A percentile compares a stretch with the other conserved stretches of the same genome.
Conservation (phyloP, 306 rosid genomes). For the Sphenostylis stenocarpa region DNA sequence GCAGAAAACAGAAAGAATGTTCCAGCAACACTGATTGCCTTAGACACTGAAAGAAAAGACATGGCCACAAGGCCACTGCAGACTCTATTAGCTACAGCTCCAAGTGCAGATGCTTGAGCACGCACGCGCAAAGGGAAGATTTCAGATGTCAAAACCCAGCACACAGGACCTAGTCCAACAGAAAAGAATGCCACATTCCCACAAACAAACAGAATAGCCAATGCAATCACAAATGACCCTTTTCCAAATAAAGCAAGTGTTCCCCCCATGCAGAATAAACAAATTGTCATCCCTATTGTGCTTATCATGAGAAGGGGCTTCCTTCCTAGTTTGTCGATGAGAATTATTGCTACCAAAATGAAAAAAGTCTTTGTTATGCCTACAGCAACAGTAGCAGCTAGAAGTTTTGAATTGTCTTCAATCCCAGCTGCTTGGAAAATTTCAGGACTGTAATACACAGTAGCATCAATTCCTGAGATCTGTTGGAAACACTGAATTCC, state of each 20-base stretch:
- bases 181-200: conserved; percentile 98
- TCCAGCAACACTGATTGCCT: conserved; percentile 61
- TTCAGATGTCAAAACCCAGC: conserved; percentile 94
- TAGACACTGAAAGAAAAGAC: conserved; percentile 79
- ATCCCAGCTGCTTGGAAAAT: conserved; percentile 77
- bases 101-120: conserved; percentile 88
- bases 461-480: conserved; percentile 94
- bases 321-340: conserved; percentile 78
- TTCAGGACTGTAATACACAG: conserved; percentile 91
- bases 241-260: conserved; percentile 54
- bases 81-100: conserved; percentile 83
- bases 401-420: conserved; percentile 57
- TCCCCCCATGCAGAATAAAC: conserved; percentile 65
- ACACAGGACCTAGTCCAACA: conserved; percentile 84
- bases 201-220: conserved; percentile 65
- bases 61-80: conserved; percentile 89
- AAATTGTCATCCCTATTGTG: conserved; percentile 92
- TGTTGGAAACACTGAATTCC: conserved; percentile 97
- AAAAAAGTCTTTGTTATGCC: conserved; percentile 81
- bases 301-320: conserved; percentile 81
- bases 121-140: conserved; percentile 85
- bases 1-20: conserved; percentile 75
- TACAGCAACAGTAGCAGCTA: conserved; percentile 89
- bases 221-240: conserved; percentile 50
- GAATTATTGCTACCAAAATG: conserved; percentile 72